Evolutionary conservation across 129 eudicot species (phyloP).

Genomic region (Gnaphalium uliginosum): DNA sequence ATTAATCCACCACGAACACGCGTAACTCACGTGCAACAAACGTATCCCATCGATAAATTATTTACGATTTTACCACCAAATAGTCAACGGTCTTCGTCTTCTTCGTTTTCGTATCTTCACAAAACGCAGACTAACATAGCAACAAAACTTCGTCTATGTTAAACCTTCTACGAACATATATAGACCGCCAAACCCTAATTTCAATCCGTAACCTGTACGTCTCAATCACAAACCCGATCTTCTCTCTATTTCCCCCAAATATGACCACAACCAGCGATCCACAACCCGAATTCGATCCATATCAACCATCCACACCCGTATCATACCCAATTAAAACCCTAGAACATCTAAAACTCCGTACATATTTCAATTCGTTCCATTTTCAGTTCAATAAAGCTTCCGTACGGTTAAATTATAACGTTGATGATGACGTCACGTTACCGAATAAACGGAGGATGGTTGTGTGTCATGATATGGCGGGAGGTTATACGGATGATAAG

Average conservation of each 20-base stretch:
- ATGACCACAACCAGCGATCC: constrained; percentile 34
- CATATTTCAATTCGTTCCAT: constrained; percentile 75
- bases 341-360: constrained; percentile 54
- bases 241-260: constrained; percentile 27
- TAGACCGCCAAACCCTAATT: constrained; percentile 45
- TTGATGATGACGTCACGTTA: constrained; percentile 32
- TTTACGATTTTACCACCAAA: background rate
- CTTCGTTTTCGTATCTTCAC: background rate
- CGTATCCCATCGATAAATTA: background rate
- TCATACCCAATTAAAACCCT: constrained; percentile 74
- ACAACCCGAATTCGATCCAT: constrained; percentile 53
- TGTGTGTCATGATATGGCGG: constrained; percentile 94
- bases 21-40: background rate
- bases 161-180: constrained; percentile 33
- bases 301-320: constrained; percentile 53
- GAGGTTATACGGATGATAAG: constrained; percentile 82
- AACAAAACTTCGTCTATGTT: constrained; percentile 8
- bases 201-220: constrained; percentile 32
- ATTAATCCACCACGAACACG: background rate
- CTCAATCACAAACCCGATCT: constrained; percentile 32
- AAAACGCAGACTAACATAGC: background rate
- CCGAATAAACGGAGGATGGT: constrained; percentile 63
- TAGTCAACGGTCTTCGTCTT: too few relatives aligned
- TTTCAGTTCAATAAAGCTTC: constrained; percentile 64
- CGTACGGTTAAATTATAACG: constrained; percentile 25